phyloP scores from a whole-genome alignment of 116 monocot genomes.

The Thalassia testudinum region DNA sequence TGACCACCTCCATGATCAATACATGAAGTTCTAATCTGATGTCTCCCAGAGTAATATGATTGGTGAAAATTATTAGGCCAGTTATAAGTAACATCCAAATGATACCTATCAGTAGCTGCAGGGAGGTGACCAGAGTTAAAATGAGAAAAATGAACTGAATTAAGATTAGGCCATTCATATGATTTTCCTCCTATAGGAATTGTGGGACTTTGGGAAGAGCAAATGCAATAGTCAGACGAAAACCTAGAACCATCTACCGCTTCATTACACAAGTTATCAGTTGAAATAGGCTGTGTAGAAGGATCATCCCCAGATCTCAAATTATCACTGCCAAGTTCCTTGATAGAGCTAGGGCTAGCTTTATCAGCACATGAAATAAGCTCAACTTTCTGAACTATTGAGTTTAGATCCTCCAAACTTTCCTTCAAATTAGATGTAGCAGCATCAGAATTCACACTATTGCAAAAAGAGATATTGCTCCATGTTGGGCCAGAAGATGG shows the following conservation, averaged over 20 bases:
- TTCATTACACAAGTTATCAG: constrained; percentile 9
- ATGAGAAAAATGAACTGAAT: constrained; percentile 27
- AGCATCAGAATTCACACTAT: too few relatives aligned
- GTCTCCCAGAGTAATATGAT: constrained; percentile 33
- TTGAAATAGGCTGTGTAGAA: constrained; percentile 6
- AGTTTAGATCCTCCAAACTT: too few relatives aligned
- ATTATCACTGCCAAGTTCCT: too few relatives aligned
- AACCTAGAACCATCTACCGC: constrained; percentile 1
- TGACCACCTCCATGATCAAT: constrained; percentile 25
- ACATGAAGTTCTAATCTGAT: constrained; percentile 30
- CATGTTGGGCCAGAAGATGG: too few relatives aligned
- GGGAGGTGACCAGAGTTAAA: constrained; percentile 33
- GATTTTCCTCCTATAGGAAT: constrained; percentile 20
- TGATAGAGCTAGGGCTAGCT: too few relatives aligned
- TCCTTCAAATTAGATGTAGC: too few relatives aligned
- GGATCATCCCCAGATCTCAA: not conserved
- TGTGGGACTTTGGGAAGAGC: constrained; percentile 4
- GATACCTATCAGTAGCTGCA: constrained; percentile 54
- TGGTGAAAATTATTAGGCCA: constrained; percentile 31
- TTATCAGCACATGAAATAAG: too few relatives aligned
- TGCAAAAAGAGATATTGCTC: too few relatives aligned
- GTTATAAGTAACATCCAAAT: constrained; percentile 68
- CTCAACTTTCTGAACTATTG: too few relatives aligned
- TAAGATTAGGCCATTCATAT: constrained; percentile 54
- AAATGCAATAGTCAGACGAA: constrained; percentile 4